phyloP scores from a whole-genome alignment of 495 filamentous ascomycete genomes.

The Pyrenula aspistea region DNA sequence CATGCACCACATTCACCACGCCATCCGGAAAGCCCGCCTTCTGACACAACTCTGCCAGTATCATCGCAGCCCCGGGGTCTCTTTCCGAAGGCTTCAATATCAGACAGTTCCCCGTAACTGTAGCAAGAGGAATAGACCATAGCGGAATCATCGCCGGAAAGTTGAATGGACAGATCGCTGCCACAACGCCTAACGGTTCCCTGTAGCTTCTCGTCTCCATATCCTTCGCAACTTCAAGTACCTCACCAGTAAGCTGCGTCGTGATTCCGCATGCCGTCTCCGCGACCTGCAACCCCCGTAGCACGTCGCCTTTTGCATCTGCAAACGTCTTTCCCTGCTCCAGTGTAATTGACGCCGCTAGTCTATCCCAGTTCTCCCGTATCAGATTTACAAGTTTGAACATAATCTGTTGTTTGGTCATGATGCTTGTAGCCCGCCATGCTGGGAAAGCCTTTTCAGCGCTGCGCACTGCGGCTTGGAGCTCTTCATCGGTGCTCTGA shows the following conservation, averaged over 20 bases:
- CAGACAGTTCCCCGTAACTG: conserved; percentile 85
- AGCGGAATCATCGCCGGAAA: conserved; percentile 99
- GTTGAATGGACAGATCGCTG: conserved; percentile 98
- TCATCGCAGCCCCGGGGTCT: conserved; percentile 97
- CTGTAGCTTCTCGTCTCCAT: conserved; percentile 95
- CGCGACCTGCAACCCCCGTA: conserved; percentile 90
- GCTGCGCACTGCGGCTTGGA: conserved; percentile 75
- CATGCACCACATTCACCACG: conserved; percentile 92
- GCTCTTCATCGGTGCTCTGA: conserved; percentile 83
- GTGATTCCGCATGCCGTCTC: conserved; percentile 94
- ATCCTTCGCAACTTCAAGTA: conserved; percentile 94
- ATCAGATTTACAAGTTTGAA: conserved; percentile 91
- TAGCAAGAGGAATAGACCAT: conserved; percentile 93
- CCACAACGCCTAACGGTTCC: conserved; percentile 89
- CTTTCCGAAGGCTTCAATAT: conserved; percentile 96
- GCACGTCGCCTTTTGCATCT: conserved; percentile 89
- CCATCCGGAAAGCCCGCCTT: conserved; percentile 91
- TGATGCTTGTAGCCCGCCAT: conserved; percentile 75
- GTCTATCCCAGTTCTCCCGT: conserved; percentile 85
- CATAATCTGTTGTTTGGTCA: conserved; percentile 88
- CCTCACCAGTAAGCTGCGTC: conserved; percentile 83
- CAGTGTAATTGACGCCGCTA: conserved; percentile 90
- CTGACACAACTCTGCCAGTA: conserved; percentile 80
- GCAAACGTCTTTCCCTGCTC: conserved; percentile 99
- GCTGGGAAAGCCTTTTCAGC: conserved; percentile 81